These are phyloP conservation scores for Irpex sp. DNA, from an alignment of 1,284 basidiomycete genomes.

Conservation along the genomic window DNA sequence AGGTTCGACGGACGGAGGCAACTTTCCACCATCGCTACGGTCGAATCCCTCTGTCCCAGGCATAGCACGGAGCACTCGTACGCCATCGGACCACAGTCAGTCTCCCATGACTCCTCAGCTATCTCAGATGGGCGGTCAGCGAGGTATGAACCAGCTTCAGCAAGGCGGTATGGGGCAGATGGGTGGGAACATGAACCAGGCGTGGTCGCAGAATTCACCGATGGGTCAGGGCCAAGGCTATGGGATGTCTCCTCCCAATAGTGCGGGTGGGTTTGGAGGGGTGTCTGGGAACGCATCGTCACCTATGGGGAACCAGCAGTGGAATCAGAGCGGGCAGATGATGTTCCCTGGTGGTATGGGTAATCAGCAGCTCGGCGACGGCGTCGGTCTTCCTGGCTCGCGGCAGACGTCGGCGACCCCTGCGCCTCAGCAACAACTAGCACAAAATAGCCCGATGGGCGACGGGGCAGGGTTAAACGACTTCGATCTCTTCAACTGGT, in stretches of 20 bases:
- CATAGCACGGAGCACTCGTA: slow-evolving; percentile 66
- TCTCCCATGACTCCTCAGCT: slow-evolving; percentile 55
- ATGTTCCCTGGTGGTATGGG: not conserved
- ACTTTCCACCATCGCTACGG: slow-evolving; percentile 32
- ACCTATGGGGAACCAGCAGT: slow-evolving; percentile 20
- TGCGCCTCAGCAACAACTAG: slow-evolving; percentile 24
- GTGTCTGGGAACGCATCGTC: slow-evolving; percentile 19
- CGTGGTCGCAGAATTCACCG: slow-evolving; percentile 20
- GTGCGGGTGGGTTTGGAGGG: slow-evolving; percentile 15
- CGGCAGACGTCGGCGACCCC: slow-evolving; percentile 27
- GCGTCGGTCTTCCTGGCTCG: slow-evolving; percentile 16
- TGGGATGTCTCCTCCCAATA: slow-evolving; percentile 40
- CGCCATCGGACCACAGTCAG: slow-evolving; percentile 59
- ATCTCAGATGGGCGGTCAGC: slow-evolving; percentile 34
- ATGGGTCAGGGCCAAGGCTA: slow-evolving; percentile 24
- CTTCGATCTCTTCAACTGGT: slow-evolving; percentile 29
- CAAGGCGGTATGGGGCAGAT: slow-evolving; percentile 20
- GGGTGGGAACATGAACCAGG: slow-evolving; percentile 17
- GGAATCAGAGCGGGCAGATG: slow-evolving; percentile 15
- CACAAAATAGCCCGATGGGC: slow-evolving; percentile 21
- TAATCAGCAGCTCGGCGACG: not conserved
- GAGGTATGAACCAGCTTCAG: slow-evolving; percentile 36
- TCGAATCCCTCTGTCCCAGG: slow-evolving; percentile 62
- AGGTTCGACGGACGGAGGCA: slow-evolving; percentile 18
- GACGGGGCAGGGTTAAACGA: slow-evolving; percentile 23